Conservation (phyloP, 208 protist genomes). For the Leptomonas seymouri region DNA sequence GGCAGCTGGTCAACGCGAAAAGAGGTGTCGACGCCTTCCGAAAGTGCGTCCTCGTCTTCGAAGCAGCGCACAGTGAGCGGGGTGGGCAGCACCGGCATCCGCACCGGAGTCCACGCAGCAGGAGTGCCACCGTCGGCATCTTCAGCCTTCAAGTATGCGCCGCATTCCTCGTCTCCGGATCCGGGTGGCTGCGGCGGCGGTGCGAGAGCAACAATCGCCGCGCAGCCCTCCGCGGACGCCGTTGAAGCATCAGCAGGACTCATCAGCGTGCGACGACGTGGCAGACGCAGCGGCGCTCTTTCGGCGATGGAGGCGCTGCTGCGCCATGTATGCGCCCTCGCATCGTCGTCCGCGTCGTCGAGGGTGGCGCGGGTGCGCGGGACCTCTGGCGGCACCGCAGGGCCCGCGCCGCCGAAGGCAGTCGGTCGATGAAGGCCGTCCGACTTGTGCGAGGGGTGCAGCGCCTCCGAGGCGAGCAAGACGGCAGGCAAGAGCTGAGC, state of each 20-base stretch:
- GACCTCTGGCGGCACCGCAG: neutral
- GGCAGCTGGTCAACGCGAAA: neutral
- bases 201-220: neutral
- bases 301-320: neutral
- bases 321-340: no score
- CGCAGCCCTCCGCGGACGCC: neutral
- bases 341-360: no score
- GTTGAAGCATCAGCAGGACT: neutral
- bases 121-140: neutral
- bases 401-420: neutral
- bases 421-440: neutral
- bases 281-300: neutral
- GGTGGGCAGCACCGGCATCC: neutral
- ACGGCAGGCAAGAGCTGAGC: no score
- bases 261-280: neutral
- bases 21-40: neutral
- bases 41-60: constrained; percentile 9
- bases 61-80: constrained; percentile 13
- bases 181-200: neutral
- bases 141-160: neutral
- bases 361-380: neutral
- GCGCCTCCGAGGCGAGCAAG: neutral
- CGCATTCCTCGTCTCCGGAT: neutral
- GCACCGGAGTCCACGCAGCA: neutral
- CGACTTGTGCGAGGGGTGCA: neutral